Conservation (phyloP, 2,329 filamentous ascomycete genomes). For the Microcyclosporella mali region DNA sequence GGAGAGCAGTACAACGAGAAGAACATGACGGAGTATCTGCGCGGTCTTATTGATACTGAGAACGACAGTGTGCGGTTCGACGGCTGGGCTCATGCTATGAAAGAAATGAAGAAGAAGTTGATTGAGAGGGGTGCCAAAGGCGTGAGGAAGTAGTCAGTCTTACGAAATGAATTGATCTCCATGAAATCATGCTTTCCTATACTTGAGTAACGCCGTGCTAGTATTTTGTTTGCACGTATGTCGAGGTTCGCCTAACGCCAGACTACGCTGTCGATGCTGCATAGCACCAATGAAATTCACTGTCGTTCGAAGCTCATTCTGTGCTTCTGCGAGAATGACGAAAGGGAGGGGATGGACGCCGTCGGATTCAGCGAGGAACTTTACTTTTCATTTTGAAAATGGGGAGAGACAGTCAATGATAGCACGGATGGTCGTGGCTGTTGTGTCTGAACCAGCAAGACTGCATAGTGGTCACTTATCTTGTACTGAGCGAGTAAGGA, state of each 20-base stretch:
- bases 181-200: too few species aligned
- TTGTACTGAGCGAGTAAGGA: neutral
- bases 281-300: too few species aligned
- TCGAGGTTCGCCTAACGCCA: too few species aligned
- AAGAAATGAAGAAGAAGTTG: slow-evolving; percentile 40
- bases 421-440: slow-evolving; percentile 18
- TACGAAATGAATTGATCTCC: too few species aligned
- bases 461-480: slow-evolving; percentile 26
- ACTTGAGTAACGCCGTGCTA: too few species aligned
- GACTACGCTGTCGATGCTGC: slow-evolving; percentile 1
- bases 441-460: slow-evolving; percentile 37
- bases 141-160: slow-evolving; percentile 18
- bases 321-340: too few species aligned
- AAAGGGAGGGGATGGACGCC: too few species aligned
- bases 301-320: too few species aligned
- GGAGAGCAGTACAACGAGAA: slow-evolving; percentile 70
- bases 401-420: slow-evolving; percentile 36
- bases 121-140: slow-evolving; percentile 41
- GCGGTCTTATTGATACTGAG: slow-evolving; percentile 43
- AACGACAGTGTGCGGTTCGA: slow-evolving; percentile 21
- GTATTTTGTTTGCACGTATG: too few species aligned
- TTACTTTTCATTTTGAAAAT: slow-evolving; percentile 27
- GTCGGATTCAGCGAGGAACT: slow-evolving; percentile 31
- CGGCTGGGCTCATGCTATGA: slow-evolving; percentile 40
- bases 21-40: slow-evolving; percentile 68